Percentiles rank a stretch among this genome's conserved stretches.
These are phyloP conservation scores for Botryotinia globosa DNA, from an alignment of 2,329 filamentous ascomycete genomes.

Conservation along the genomic window DNA sequence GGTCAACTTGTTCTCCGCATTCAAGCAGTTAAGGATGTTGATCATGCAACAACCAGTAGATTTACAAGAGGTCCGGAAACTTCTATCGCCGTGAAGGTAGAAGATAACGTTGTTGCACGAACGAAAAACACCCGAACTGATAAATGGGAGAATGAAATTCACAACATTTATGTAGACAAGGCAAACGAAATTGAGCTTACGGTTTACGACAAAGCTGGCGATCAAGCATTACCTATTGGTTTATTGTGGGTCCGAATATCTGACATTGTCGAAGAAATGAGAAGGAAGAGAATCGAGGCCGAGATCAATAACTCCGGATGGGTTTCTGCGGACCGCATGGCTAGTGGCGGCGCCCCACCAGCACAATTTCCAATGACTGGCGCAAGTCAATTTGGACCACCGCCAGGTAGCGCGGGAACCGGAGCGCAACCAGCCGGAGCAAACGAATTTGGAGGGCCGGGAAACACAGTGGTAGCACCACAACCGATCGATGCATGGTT, in stretches of 20 bases:
- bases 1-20: slow-evolving; percentile 86
- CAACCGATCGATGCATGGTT: slow-evolving; percentile 90
- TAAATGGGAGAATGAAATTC: slow-evolving; percentile 86
- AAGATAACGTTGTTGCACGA: slow-evolving; percentile 85
- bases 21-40: slow-evolving; percentile 87
- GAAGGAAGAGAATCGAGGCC: slow-evolving; percentile 93
- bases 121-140: slow-evolving; percentile 84
- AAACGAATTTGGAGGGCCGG: slow-evolving; percentile 34
- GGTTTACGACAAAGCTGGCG: slow-evolving; percentile 91
- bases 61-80: slow-evolving; percentile 93
- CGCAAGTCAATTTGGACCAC: slow-evolving; percentile 45
- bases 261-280: slow-evolving; percentile 96
- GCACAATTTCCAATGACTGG: slow-evolving; percentile 58
- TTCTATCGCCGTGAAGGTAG: slow-evolving; percentile 93
- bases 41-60: slow-evolving; percentile 78
- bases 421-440: slow-evolving; percentile 21
- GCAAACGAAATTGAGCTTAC: slow-evolving; percentile 98
- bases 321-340: slow-evolving; percentile 97
- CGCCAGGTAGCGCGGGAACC: slow-evolving; percentile 42
- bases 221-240: slow-evolving; percentile 87
- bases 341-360: slow-evolving; percentile 51
- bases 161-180: slow-evolving; percentile 93
- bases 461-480: slow-evolving; percentile 40
- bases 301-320: slow-evolving; percentile 93
- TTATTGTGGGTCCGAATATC: slow-evolving; percentile 96